Percentiles rank a stretch among this genome's conserved stretches.
phyloP scores from a whole-genome alignment of 1,139 yeast genomes.

The Blastobotrys illinoisensis region DNA sequence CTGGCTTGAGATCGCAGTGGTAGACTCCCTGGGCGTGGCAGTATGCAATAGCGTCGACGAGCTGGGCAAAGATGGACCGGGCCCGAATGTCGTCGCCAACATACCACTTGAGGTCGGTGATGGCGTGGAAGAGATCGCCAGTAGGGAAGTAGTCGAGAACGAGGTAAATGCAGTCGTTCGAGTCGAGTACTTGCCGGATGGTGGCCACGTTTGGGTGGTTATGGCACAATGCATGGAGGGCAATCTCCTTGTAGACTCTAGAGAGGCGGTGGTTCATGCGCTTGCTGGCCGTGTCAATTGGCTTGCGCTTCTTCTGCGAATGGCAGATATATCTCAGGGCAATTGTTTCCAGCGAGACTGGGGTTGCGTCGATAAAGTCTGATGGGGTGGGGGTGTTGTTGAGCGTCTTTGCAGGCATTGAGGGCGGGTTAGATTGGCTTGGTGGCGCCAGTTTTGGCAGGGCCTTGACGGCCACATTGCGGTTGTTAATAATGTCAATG shows the following conservation, averaged over 20 bases:
- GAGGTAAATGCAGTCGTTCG: conserved; percentile 44
- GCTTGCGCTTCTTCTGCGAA: not conserved
- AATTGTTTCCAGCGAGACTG: not conserved
- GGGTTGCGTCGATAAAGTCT: not conserved
- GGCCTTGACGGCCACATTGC: conserved; percentile 66
- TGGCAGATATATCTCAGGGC: not conserved
- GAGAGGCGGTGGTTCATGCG: not conserved
- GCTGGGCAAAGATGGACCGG: conserved; percentile 68
- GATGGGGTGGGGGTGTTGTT: not conserved
- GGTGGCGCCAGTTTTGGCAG: conserved; percentile 41
- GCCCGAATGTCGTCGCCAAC: conserved; percentile 48
- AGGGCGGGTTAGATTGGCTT: not conserved
- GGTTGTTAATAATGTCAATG: conserved; percentile 46
- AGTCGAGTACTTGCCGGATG: conserved; percentile 61
- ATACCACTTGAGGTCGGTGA: conserved; percentile 62
- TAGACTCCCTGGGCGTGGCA: conserved; percentile 64
- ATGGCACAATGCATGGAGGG: conserved; percentile 69
- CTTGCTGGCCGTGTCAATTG: not conserved
- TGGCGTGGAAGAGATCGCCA: conserved; percentile 77
- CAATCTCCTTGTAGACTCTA: conserved; percentile 51
- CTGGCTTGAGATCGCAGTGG: conserved; percentile 92
- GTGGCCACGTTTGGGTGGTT: conserved; percentile 70
- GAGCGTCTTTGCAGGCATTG: not conserved
- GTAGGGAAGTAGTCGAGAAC: conserved; percentile 80
- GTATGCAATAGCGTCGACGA: conserved; percentile 64